Percentiles rank a stretch among this genome's conserved stretches.
Evolutionary conservation across 768 basidiomycete species (phyloP).

Genomic region (Mrakia blollopis): DNA sequence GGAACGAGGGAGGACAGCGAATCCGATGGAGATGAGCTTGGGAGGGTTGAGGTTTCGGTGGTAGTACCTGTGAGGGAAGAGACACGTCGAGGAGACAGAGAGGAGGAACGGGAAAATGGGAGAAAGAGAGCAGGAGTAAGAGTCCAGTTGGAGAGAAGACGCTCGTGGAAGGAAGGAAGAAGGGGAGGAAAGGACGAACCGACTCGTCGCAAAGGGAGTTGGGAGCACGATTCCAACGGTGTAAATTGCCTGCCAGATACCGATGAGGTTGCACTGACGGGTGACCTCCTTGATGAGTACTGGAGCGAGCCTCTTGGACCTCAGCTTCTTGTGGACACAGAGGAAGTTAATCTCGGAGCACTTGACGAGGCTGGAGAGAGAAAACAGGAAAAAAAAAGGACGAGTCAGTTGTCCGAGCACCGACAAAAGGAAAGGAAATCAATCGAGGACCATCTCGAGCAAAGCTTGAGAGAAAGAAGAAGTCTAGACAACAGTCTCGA

Average conservation of each 20-base stretch:
- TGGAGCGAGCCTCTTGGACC: slow-evolving; percentile 88
- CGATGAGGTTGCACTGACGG: slow-evolving; percentile 78
- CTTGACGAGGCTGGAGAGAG: slow-evolving; percentile 54
- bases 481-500: no score
- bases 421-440: not conserved
- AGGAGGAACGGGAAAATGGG: not conserved
- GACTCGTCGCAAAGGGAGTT: slow-evolving; percentile 82
- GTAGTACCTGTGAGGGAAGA: slow-evolving; percentile 58
- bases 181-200: slow-evolving; percentile 48
- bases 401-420: not conserved
- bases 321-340: slow-evolving; percentile 93
- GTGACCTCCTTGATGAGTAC: slow-evolving; percentile 98
- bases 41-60: slow-evolving; percentile 87
- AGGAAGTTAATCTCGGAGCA: slow-evolving; percentile 95
- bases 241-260: slow-evolving; percentile 95
- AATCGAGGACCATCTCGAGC: not conserved
- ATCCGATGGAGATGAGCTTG: slow-evolving; percentile 84
- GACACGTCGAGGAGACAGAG: no score
- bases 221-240: slow-evolving; percentile 90
- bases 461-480: no score
- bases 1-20: slow-evolving; percentile 77
- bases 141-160: not conserved
- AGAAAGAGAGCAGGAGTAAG: not conserved
- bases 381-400: not conserved
- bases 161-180: not conserved